Percentiles rank a stretch among this genome's conserved stretches.
Conservation (phyloP, 208 protist genomes). For the Kentomonas sorsogonicus region DNA sequence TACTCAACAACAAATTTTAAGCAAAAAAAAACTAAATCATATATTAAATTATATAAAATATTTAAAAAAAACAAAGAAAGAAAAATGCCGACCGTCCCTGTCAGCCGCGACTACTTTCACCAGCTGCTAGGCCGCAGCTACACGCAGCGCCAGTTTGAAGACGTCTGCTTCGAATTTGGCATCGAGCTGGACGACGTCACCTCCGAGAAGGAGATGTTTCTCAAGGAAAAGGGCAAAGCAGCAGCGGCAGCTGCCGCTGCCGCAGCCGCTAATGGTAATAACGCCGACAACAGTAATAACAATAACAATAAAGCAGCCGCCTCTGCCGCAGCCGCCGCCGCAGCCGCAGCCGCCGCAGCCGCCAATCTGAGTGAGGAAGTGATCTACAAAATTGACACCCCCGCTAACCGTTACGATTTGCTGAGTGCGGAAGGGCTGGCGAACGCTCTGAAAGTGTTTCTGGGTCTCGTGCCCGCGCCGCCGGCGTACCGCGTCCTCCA, state of each 20-base stretch:
- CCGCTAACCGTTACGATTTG: constrained; percentile 98
- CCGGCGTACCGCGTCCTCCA: constrained; percentile 66
- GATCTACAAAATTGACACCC: constrained; percentile 98
- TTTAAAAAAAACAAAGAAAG: constrained; percentile 12
- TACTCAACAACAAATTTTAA: no score
- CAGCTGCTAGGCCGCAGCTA: constrained; percentile 70
- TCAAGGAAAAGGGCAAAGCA: constrained; percentile 76
- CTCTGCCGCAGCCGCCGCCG: neutral
- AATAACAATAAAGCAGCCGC: neutral
- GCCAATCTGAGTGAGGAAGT: constrained; percentile 82
- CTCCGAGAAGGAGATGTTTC: constrained; percentile 91
- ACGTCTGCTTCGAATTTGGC: constrained; percentile 98
- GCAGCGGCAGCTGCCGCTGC: constrained; percentile 1
- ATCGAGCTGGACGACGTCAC: constrained; percentile 98
- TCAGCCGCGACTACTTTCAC: constrained; percentile 72
- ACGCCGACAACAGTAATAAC: neutral
- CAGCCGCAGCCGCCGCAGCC: constrained; percentile 6
- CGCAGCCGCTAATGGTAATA: no score
- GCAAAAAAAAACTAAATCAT: no score
- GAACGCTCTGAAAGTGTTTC: constrained; percentile 88
- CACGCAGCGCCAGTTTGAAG: constrained; percentile 93
- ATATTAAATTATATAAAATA: neutral
- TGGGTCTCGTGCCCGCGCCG: constrained; percentile 57
- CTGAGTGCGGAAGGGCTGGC: constrained; percentile 94
- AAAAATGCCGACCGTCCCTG: constrained; percentile 85